Conservation (phyloP, 441 rosid species). For the Capsella rubella region DNA sequence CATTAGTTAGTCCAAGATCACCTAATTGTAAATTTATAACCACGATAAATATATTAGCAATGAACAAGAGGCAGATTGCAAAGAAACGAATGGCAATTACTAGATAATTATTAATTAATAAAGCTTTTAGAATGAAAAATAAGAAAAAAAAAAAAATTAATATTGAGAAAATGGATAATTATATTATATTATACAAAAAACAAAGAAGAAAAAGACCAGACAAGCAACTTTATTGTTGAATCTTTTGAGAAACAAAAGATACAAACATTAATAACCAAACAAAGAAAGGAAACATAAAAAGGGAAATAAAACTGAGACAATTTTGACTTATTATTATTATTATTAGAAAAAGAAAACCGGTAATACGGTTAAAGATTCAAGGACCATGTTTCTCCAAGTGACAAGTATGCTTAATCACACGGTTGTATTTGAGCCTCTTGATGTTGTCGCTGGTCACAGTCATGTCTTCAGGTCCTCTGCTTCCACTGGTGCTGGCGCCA, state of each 20-base stretch:
- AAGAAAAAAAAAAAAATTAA: no score
- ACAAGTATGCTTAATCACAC: neutral
- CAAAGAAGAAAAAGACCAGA: neutral
- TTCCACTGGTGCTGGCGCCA: constrained; percentile 24
- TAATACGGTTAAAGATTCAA: constrained; percentile 23
- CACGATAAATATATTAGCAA: neutral
- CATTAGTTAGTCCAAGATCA: neutral
- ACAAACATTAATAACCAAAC: neutral
- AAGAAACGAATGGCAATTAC: neutral
- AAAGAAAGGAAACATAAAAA: neutral
- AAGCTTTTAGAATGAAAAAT: no score
- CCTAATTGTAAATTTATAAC: neutral
- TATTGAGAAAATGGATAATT: no score
- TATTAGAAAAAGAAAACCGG: neutral
- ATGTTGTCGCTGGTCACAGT: constrained; percentile 6
- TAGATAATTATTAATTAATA: neutral
- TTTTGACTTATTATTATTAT: neutral
- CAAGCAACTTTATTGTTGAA: neutral
- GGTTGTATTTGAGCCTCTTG: neutral
- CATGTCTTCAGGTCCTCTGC: constrained; percentile 4
- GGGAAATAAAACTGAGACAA: constrained; percentile 3
- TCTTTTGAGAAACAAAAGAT: constrained; percentile 19
- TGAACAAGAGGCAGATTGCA: neutral
- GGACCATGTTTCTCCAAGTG: constrained; percentile 32
- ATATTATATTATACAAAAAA: no score